Evolutionary conservation across 139 green algal genomes (phyloP), one percentile per base, ranked within the genome.

Genomic region (Volvox reticuliferus): DNA sequence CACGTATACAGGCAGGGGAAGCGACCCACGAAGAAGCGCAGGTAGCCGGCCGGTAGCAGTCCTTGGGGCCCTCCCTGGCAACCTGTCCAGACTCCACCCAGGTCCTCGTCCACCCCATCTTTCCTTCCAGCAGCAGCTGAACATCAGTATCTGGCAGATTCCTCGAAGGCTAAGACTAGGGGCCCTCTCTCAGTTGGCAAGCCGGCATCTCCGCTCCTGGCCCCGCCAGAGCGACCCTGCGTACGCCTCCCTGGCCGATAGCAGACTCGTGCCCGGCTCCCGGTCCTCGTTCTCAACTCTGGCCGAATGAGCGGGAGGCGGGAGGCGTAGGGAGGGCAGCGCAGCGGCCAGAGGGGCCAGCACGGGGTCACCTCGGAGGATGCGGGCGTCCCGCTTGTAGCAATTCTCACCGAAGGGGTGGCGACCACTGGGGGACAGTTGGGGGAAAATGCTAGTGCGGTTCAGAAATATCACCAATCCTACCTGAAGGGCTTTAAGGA

Each of bases 231-330:
- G 94, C 96, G 13, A 90, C 77, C 18, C 12, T 24, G 84, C 88
- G 67, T 87, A 84, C 1, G 81, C 55, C 86, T 97, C 96, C 32
- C 97, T 93, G 1, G 91, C 87, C 21, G 80, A 44, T 35, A 98
- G 91, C 68, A 98, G 93, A 12, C 55, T 88, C 61, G 93, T 92
- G 91, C 98, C 87, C 33, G 94, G 93, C 91, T 97, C 96, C 20
- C 96, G 95, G 93, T 99, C 98, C 94, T 99, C 97, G 79, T 93
- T 92, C 94, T 99, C 98, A 65, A 99, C 92, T 28, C 97, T 95
- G 92, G 36, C 44, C 44, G 44, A 55, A 9, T 55, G 44, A 55
- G 44, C 5, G 44, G 44, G 9, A 55, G 5, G 44, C 44, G 65
- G 65, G 65, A 73, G 65, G 65, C 12, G 65, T 3, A 30, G 12